Percentiles rank a stretch among this genome's conserved stretches.
Conservation (phyloP, 495 filamentous ascomycete species). For the Articulospora tetracladia region DNA sequence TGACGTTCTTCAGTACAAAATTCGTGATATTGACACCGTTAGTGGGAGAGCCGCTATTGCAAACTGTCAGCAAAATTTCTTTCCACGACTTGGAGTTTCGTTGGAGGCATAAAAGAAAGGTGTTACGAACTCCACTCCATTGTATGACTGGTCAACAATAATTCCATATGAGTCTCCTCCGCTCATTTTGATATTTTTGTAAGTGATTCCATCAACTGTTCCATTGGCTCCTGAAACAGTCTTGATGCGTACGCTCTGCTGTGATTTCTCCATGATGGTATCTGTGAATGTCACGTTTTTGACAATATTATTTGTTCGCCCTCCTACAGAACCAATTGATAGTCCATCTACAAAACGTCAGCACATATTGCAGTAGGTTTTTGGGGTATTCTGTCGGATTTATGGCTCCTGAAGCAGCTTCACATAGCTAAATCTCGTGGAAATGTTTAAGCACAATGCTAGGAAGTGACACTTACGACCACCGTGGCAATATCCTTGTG, state of each 20-base stretch:
- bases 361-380: conserved; percentile 49
- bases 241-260: neutral
- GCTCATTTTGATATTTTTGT: neutral
- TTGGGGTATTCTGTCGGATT: too few relatives aligned
- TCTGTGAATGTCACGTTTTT: neutral
- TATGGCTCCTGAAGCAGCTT: conserved; percentile 58
- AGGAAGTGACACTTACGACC: conserved; percentile 9
- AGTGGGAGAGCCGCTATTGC: conserved; percentile 46
- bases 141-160: conserved; percentile 66
- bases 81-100: neutral
- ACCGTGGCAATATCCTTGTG: neutral
- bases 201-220: conserved; percentile 37
- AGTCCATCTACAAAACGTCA: conserved; percentile 57
- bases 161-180: neutral
- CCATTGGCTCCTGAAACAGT: neutral
- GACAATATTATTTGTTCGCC: neutral
- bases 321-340: conserved; percentile 26
- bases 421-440: too few relatives aligned
- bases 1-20: conserved; percentile 47
- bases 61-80: conserved; percentile 56
- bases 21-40: conserved; percentile 57
- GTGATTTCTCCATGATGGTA: neutral
- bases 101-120: neutral
- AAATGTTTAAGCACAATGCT: too few relatives aligned
- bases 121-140: conserved; percentile 39